Evolutionary conservation across 2,329 filamentous ascomycete genomes (phyloP).

Genomic region (Rutstroemia sp.): DNA sequence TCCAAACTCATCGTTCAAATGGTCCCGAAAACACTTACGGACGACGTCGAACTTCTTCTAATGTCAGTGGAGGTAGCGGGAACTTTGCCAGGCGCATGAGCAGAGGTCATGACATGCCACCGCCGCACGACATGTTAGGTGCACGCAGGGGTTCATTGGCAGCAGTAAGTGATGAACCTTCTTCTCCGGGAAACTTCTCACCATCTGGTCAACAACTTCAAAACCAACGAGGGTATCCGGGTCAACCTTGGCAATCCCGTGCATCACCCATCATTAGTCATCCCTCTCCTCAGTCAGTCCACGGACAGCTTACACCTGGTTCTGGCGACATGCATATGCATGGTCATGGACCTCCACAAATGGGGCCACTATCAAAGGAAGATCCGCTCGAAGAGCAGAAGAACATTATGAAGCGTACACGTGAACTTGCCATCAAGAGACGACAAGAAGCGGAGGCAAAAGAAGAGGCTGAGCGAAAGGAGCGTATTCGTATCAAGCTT

Average conservation of each 20-base stretch:
- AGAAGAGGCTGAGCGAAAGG: constrained; percentile 65
- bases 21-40: constrained; percentile 61
- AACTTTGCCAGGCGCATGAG: constrained; percentile 43
- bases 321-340: constrained; percentile 29
- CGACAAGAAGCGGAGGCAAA: constrained; percentile 60
- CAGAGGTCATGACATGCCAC: constrained; percentile 27
- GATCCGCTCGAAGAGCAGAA: constrained; percentile 57
- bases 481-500: constrained; percentile 65
- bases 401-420: constrained; percentile 66
- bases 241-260: constrained; percentile 34
- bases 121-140: constrained; percentile 32
- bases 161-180: constrained; percentile 43
- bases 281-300: constrained; percentile 26
- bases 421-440: constrained; percentile 62
- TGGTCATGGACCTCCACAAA: constrained; percentile 12
- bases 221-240: constrained; percentile 22
- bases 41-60: constrained; percentile 80
- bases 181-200: constrained; percentile 38
- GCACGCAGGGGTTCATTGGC: constrained; percentile 43
- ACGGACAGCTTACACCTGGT: constrained; percentile 28
- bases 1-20: constrained; percentile 68
- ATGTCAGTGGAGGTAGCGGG: constrained; percentile 80
- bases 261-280: constrained; percentile 31
- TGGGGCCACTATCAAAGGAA: constrained; percentile 32
- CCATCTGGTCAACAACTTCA: constrained; percentile 24